A percentile compares a stretch with the other conserved stretches of the same genome.
Evolutionary conservation across 163 green algal genomes (phyloP).

Genomic region (Prototheca stagnorum): DNA sequence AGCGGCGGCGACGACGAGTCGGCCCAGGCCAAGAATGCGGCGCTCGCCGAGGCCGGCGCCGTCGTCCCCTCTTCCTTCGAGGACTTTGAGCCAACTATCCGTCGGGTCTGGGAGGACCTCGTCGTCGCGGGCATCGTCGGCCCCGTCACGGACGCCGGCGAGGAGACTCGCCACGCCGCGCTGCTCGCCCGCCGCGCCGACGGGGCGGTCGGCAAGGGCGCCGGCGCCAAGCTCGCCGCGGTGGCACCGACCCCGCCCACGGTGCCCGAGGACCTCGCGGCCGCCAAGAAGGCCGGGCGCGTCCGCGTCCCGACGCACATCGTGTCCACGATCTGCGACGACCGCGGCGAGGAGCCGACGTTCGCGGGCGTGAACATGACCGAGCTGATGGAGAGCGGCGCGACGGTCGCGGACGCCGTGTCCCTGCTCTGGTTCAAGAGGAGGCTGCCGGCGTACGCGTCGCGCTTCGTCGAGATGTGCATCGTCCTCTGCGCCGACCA

Average conservation of each 20-base stretch:
- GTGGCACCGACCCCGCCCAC: too few relatives aligned
- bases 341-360: conserved; percentile 77
- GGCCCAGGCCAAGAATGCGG: conserved; percentile 76
- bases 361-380: conserved; percentile 67
- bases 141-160: too few relatives aligned
- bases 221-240: too few relatives aligned
- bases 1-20: conserved; percentile 62
- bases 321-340: conserved; percentile 81
- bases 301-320: conserved; percentile 74
- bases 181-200: neutral
- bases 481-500: conserved; percentile 90
- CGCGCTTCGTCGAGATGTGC: conserved; percentile 86
- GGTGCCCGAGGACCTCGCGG: conserved; percentile 67
- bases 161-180: too few relatives aligned
- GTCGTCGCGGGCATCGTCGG: conserved; percentile 31
- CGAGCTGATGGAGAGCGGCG: conserved; percentile 70
- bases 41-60: conserved; percentile 64
- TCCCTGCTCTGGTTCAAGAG: conserved; percentile 79
- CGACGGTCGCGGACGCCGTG: conserved; percentile 67
- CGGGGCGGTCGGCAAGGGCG: conserved; percentile 31
- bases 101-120: conserved; percentile 23
- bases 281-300: conserved; percentile 52
- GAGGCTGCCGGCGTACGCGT: conserved; percentile 73
- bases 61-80: conserved; percentile 82
- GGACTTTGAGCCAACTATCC: conserved; percentile 60